Percentiles rank a stretch among this genome's conserved stretches.
Evolutionary conservation across 208 protist genomes (phyloP).

Genomic region (Crithidia bombi): DNA sequence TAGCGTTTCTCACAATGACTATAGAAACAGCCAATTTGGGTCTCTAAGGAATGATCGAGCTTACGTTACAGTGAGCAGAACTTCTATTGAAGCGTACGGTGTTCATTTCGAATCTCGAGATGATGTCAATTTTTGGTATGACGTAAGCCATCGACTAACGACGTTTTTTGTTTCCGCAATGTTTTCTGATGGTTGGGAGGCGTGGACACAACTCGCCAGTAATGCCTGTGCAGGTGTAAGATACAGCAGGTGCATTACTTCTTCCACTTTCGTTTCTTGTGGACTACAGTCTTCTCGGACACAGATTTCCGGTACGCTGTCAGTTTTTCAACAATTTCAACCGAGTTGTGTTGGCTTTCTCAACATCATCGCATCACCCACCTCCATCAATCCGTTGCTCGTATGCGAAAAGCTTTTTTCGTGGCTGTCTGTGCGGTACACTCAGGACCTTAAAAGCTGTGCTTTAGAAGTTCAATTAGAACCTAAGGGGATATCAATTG

Average conservation of each 20-base stretch:
- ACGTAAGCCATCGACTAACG: background rate
- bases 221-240: slow-evolving; percentile 21
- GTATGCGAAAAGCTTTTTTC: slow-evolving; percentile 21
- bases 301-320: slow-evolving; percentile 11
- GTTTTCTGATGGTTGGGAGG: slow-evolving; percentile 29
- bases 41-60: background rate
- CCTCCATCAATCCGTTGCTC: background rate
- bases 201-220: slow-evolving; percentile 25
- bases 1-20: background rate
- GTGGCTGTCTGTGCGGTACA: slow-evolving; percentile 18
- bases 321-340: slow-evolving; percentile 14
- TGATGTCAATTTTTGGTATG: slow-evolving; percentile 26
- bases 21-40: background rate
- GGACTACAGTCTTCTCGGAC: slow-evolving; percentile 22
- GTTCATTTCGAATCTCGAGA: slow-evolving; percentile 26
- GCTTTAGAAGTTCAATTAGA: slow-evolving; percentile 13
- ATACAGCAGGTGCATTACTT: background rate
- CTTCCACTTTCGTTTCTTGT: slow-evolving; percentile 12
- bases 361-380: slow-evolving; percentile 8
- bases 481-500: slow-evolving; percentile 1
- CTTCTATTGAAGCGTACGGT: slow-evolving; percentile 2
- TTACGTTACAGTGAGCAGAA: background rate
- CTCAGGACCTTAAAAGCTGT: slow-evolving; percentile 13
- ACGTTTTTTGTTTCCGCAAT: slow-evolving; percentile 27
- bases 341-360: slow-evolving; percentile 1